A percentile compares a stretch with the other conserved stretches of the same genome.
Evolutionary conservation across 192 early-diverging fungal species (phyloP).

Genomic region (Geranomyces michiganensis): DNA sequence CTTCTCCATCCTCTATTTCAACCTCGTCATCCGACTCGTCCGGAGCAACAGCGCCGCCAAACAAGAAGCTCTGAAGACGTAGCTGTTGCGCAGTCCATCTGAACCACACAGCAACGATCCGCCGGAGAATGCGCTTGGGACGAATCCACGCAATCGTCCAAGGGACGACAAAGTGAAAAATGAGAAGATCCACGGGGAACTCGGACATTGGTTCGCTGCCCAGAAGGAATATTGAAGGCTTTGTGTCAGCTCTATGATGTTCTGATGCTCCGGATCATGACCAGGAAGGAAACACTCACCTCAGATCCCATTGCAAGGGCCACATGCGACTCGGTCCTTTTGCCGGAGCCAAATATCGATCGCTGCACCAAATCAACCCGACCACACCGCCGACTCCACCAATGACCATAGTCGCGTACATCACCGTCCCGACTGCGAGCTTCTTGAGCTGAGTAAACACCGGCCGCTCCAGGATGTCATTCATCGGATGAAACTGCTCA

Average conservation of each 20-base stretch:
- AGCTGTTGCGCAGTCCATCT: conserved; percentile 58
- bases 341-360: conserved; percentile 30
- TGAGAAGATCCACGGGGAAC: conserved; percentile 74
- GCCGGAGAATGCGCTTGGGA: conserved; percentile 61
- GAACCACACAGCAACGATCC: conserved; percentile 75
- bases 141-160: conserved; percentile 60
- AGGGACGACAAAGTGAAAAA: conserved; percentile 77
- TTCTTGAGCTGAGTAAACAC: conserved; percentile 78
- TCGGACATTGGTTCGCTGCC: conserved; percentile 70
- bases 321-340: conserved; percentile 42
- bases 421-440: conserved; percentile 75
- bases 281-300: conserved; percentile 48
- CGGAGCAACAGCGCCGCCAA: conserved; percentile 65
- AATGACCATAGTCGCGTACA: conserved; percentile 82
- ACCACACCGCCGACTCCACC: conserved; percentile 72
- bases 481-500: conserved; percentile 90
- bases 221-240: background rate
- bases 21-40: conserved; percentile 74
- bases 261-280: background rate
- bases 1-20: conserved; percentile 40
- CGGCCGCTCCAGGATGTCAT: conserved; percentile 86
- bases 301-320: conserved; percentile 67
- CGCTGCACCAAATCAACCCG: conserved; percentile 18
- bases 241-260: background rate
- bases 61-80: conserved; percentile 83